Conservation (phyloP, 1,284 basidiomycete genomes). For the Microbotryum violaceum region DNA sequence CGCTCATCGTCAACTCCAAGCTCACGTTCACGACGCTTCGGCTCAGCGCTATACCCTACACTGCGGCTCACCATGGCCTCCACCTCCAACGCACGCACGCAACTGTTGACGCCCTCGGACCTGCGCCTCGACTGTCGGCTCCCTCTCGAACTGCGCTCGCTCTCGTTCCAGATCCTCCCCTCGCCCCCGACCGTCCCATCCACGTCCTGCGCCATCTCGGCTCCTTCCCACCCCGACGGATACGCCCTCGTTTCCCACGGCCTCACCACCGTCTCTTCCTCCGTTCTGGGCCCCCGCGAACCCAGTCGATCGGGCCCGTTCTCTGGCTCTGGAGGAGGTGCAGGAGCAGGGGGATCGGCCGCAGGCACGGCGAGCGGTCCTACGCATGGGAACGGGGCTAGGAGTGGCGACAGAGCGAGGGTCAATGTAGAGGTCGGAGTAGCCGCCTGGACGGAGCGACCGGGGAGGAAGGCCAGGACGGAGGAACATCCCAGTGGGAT, state of each 20-base stretch:
- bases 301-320: slow-evolving; percentile 45
- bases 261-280: slow-evolving; percentile 75
- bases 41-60: too few species aligned
- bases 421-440: slow-evolving; percentile 77
- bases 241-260: slow-evolving; percentile 79
- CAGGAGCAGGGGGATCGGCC: slow-evolving; percentile 60
- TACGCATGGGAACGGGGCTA: background rate
- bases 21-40: too few species aligned
- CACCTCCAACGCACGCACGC: slow-evolving; percentile 8
- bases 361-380: slow-evolving; percentile 7
- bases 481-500: slow-evolving; percentile 45
- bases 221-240: slow-evolving; percentile 50
- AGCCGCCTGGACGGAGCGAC: slow-evolving; percentile 57
- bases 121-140: slow-evolving; percentile 78
- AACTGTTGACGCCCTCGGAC: slow-evolving; percentile 22
- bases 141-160: slow-evolving; percentile 79
- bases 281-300: slow-evolving; percentile 87
- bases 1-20: too few species aligned
- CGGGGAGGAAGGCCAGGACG: slow-evolving; percentile 51
- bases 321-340: slow-evolving; percentile 42
- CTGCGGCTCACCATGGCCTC: too few species aligned
- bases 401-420: slow-evolving; percentile 58
- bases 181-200: slow-evolving; percentile 16
- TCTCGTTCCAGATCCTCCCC: slow-evolving; percentile 69
- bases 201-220: background rate